Evolutionary conservation across 148 eudicot species (phyloP).

Genomic region (Suaeda aralocaspica): DNA sequence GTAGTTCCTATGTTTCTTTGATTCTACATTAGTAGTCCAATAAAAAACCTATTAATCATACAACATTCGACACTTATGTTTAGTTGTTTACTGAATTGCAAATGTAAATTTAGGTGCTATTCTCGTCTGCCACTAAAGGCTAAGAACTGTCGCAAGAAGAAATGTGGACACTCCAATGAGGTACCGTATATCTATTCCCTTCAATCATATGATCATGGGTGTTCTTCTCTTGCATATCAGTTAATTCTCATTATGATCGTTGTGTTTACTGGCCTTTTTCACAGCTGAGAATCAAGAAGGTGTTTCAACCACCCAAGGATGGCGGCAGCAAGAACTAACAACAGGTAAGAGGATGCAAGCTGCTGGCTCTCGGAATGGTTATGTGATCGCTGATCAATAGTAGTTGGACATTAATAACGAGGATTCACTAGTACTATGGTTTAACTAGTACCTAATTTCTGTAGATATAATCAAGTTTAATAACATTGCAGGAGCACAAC

Average conservation of each 20-base stretch:
- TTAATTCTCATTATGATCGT: background rate
- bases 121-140: conserved; percentile 52
- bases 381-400: background rate
- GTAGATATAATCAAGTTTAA: background rate
- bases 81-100: background rate
- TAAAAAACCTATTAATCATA: too few relatives aligned
- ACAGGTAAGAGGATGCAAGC: background rate
- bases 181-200: background rate
- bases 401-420: background rate
- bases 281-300: conserved; percentile 48
- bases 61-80: too few relatives aligned
- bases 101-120: conserved; percentile 34
- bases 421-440: too few relatives aligned
- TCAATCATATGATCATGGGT: background rate
- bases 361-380: background rate
- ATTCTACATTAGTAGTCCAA: too few relatives aligned
- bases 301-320: conserved; percentile 20
- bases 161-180: conserved; percentile 58
- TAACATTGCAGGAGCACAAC: background rate
- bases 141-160: conserved; percentile 54
- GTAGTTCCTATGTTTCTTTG: too few relatives aligned
- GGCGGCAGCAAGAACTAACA: background rate
- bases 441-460: too few relatives aligned
- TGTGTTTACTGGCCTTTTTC: background rate
- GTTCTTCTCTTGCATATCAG: background rate